Evolutionary conservation across 23 red algal species (phyloP).

Genomic region (Agarophyton chilense): DNA sequence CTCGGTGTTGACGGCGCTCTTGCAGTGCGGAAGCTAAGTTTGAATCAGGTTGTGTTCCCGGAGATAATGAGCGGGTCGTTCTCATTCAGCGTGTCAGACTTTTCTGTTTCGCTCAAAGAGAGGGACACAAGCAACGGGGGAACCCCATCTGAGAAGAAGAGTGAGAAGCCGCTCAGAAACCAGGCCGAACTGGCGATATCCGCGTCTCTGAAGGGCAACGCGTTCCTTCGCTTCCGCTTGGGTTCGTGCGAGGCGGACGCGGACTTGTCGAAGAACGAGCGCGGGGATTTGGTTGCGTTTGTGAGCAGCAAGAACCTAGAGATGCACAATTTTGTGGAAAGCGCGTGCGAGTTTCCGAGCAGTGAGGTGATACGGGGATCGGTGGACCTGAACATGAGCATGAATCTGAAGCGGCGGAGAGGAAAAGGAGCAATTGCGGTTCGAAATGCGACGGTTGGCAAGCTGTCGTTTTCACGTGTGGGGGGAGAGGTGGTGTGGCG

Average conservation of each 20-base stretch:
- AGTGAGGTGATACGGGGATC: constrained; percentile 14
- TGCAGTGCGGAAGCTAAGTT: constrained; percentile 41
- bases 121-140: not conserved
- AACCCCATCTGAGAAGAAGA: not conserved
- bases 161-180: not conserved
- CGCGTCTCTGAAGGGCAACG: constrained; percentile 38
- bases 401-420: constrained; percentile 1
- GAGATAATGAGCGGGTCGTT: constrained; percentile 58
- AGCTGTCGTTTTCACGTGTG: constrained; percentile 8
- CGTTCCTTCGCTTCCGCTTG: not conserved
- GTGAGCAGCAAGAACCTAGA: constrained; percentile 5
- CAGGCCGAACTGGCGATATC: constrained; percentile 10
- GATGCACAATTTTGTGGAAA: constrained; percentile 44
- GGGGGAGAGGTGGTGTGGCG: constrained; percentile 41
- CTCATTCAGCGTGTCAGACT: constrained; percentile 60
- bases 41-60: constrained; percentile 58
- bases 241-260: constrained; percentile 16
- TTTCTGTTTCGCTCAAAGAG: constrained; percentile 44
- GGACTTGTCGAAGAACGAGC: constrained; percentile 8
- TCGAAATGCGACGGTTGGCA: not conserved
- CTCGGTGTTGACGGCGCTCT: constrained; percentile 65
- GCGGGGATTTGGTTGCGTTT: not conserved
- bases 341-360: not conserved
- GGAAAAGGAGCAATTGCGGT: constrained; percentile 6
- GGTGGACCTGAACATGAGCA: constrained; percentile 30